Percentiles rank a stretch among this genome's conserved stretches.
Evolutionary conservation across 768 basidiomycete genomes (phyloP).

Genomic region (Imleria badia): DNA sequence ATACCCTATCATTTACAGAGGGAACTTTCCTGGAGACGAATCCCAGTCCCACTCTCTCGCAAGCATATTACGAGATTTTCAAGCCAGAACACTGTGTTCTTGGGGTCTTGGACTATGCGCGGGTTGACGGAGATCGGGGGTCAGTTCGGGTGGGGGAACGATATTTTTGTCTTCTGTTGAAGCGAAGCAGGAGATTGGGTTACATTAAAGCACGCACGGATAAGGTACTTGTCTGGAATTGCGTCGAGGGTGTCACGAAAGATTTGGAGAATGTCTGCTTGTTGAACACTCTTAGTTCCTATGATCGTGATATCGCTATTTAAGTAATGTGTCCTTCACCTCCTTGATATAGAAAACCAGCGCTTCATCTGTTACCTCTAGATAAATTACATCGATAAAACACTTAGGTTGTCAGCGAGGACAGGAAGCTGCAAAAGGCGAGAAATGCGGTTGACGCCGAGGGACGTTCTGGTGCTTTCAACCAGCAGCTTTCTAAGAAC

Average conservation of each 20-base stretch:
- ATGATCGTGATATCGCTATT: not conserved
- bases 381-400: not conserved
- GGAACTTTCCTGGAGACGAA: slow-evolving; percentile 8
- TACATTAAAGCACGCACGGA: slow-evolving; percentile 18
- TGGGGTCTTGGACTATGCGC: slow-evolving; percentile 16
- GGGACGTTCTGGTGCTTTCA: slow-evolving; percentile 5
- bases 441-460: slow-evolving; percentile 12
- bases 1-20: slow-evolving; percentile 14
- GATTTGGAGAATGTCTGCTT: slow-evolving; percentile 11
- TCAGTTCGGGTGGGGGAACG: slow-evolving; percentile 7
- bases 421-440: slow-evolving; percentile 9
- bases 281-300: slow-evolving; percentile 4
- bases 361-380: not conserved
- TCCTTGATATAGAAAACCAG: not conserved
- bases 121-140: slow-evolving; percentile 4
- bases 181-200: not conserved
- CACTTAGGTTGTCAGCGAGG: not conserved
- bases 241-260: slow-evolving; percentile 6
- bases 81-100: slow-evolving; percentile 15
- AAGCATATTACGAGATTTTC: slow-evolving; percentile 17
- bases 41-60: slow-evolving; percentile 10
- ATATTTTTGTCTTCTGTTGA: slow-evolving; percentile 14
- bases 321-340: not conserved
- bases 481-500: slow-evolving; percentile 15
- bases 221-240: slow-evolving; percentile 12